A percentile compares a stretch with the other conserved stretches of the same genome.
These are phyloP conservation scores for Mycena crocata DNA, from an alignment of 768 basidiomycete genomes.

Conservation along the genomic window DNA sequence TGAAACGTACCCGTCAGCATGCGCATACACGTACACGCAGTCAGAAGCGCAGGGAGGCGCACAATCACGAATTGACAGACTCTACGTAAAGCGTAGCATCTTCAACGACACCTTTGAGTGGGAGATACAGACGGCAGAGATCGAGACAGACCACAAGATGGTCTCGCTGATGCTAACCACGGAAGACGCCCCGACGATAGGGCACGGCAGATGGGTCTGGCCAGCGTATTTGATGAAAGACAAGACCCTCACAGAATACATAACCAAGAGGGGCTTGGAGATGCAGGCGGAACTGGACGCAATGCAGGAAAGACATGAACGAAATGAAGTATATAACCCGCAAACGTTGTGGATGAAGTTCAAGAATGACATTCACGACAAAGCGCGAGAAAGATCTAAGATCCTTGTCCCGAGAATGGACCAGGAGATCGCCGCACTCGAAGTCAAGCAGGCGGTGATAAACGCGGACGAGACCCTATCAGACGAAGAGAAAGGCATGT, in stretches of 20 bases:
- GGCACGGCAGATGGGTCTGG: no score
- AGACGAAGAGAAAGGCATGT: background rate
- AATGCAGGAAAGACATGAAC: background rate
- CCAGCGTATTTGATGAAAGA: background rate
- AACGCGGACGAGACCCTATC: background rate
- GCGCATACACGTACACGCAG: background rate
- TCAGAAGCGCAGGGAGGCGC: background rate
- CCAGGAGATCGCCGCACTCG: background rate
- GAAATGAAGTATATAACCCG: background rate
- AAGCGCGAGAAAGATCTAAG: background rate
- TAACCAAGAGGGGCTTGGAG: background rate
- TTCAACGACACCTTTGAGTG: conserved; percentile 14
- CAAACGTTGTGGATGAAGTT: background rate
- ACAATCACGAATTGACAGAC: conserved; percentile 7
- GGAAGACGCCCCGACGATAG: background rate
- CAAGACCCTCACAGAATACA: background rate
- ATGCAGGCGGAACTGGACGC: background rate
- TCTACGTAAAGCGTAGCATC: conserved; percentile 1
- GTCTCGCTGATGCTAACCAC: background rate
- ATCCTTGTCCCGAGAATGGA: background rate
- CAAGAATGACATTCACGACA: background rate
- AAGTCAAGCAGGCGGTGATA: background rate
- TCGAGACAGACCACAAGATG: background rate
- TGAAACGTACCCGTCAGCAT: background rate
- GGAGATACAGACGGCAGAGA: conserved; percentile 1